A percentile compares a stretch with the other conserved stretches of the same genome.
phyloP scores from a whole-genome alignment of 495 filamentous ascomycete species.

The Penicillium nucicola region DNA sequence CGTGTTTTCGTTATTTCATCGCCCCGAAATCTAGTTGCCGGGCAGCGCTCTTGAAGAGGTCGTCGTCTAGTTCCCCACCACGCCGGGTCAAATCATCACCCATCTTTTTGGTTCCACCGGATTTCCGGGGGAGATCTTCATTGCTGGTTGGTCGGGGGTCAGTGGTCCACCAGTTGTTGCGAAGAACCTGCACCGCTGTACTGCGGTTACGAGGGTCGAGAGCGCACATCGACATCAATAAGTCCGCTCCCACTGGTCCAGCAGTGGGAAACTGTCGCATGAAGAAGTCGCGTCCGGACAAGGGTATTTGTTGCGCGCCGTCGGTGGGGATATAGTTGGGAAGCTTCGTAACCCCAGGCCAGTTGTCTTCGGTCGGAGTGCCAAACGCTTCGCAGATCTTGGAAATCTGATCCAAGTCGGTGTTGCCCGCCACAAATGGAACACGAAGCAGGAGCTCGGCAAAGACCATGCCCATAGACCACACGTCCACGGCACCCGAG shows the following conservation, averaged over 20 bases:
- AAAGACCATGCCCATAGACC: constrained; percentile 91
- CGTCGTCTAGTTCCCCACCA: constrained; percentile 69
- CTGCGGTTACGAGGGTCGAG: constrained; percentile 82
- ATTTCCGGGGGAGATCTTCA: constrained; percentile 73
- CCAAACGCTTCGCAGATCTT: constrained; percentile 83
- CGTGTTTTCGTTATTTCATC: constrained; percentile 40
- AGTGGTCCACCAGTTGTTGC: constrained; percentile 81
- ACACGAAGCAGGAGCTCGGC: constrained; percentile 83
- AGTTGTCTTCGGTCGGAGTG: constrained; percentile 89
- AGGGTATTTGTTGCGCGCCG: constrained; percentile 48
- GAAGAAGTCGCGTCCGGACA: constrained; percentile 67
- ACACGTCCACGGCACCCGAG: constrained; percentile 86
- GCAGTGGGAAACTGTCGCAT: constrained; percentile 69
- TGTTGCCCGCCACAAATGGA: constrained; percentile 75
- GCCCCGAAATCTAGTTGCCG: constrained; percentile 79
- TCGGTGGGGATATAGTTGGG: constrained; percentile 68
- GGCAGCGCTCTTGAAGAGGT: constrained; percentile 68
- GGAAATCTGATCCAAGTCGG: constrained; percentile 74
- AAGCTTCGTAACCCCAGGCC: constrained; percentile 85
- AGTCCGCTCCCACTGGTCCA: constrained; percentile 76
- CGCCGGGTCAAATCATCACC: constrained; percentile 79
- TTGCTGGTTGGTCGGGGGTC: constrained; percentile 83
- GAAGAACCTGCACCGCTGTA: constrained; percentile 69
- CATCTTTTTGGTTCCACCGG: constrained; percentile 68
- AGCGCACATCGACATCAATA: constrained; percentile 79